Conservation (phyloP, 805 yeast genomes). For the Huiozyma naganishii region DNA sequence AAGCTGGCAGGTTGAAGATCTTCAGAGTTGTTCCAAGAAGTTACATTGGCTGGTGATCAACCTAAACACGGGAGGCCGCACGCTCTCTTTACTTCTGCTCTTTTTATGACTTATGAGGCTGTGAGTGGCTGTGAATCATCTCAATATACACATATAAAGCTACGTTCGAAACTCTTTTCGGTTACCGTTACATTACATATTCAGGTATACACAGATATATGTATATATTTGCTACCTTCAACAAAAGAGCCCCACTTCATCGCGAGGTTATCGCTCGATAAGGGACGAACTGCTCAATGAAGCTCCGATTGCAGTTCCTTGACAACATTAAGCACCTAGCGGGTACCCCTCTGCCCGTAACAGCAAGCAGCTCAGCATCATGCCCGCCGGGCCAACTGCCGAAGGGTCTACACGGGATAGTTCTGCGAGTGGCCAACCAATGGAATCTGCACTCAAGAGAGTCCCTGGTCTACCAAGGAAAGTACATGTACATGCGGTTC, state of each 20-base stretch:
- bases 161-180: no score
- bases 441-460: constrained; percentile 7
- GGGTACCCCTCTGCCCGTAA: not conserved
- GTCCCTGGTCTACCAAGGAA: constrained; percentile 14
- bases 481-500: constrained; percentile 16
- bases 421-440: constrained; percentile 3
- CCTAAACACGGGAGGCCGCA: not conserved
- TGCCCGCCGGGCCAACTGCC: not conserved
- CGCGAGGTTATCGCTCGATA: no score
- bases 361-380: not conserved
- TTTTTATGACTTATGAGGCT: not conserved
- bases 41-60: constrained; percentile 54
- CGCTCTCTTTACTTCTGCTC: not conserved
- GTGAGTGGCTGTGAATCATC: not conserved
- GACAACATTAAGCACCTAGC: not conserved
- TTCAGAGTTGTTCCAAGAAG: constrained; percentile 70
- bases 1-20: constrained; percentile 66
- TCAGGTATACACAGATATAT: no score
- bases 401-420: constrained; percentile 5
- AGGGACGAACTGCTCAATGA: not conserved
- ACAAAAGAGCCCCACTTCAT: no score
- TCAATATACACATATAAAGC: no score
- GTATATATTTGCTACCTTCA: no score
- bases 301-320: not conserved
- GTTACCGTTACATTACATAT: no score